Conservation (phyloP, 306 rosid genomes). For the Dryas alaskensis region DNA sequence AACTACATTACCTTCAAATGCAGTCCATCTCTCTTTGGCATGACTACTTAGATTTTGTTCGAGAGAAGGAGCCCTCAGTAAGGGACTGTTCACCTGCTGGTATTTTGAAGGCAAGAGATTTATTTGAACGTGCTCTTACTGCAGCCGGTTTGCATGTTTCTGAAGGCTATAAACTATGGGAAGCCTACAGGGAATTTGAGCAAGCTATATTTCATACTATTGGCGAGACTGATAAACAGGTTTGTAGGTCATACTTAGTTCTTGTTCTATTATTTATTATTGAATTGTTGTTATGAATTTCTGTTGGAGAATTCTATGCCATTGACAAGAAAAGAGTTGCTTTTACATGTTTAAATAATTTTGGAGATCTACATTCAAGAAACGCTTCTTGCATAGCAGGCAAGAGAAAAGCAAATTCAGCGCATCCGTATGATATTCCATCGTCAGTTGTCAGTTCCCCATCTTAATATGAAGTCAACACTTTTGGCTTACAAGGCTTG, state of each 20-base stretch:
- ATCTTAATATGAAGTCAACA: constrained; percentile 64
- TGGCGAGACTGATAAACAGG: constrained; percentile 64
- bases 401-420: constrained; percentile 75
- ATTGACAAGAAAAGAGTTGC: not conserved
- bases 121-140: constrained; percentile 79
- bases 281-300: not conserved
- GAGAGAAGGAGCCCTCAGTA: constrained; percentile 59
- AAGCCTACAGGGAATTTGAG: constrained; percentile 72
- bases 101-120: constrained; percentile 64
- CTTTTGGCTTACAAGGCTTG: constrained; percentile 67
- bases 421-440: constrained; percentile 66
- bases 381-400: constrained; percentile 45
- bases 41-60: constrained; percentile 63
- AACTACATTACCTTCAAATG: constrained; percentile 33
- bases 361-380: constrained; percentile 12
- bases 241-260: not conserved
- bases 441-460: constrained; percentile 87
- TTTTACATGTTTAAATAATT: constrained; percentile 1
- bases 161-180: constrained; percentile 79
- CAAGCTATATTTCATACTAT: constrained; percentile 52
- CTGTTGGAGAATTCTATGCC: constrained; percentile 5
- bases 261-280: no score
- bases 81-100: constrained; percentile 54
- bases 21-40: constrained; percentile 83
- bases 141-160: constrained; percentile 84